phyloP scores from a whole-genome alignment of 2,329 filamentous ascomycete species.

The Colletotrichum karsti region DNA sequence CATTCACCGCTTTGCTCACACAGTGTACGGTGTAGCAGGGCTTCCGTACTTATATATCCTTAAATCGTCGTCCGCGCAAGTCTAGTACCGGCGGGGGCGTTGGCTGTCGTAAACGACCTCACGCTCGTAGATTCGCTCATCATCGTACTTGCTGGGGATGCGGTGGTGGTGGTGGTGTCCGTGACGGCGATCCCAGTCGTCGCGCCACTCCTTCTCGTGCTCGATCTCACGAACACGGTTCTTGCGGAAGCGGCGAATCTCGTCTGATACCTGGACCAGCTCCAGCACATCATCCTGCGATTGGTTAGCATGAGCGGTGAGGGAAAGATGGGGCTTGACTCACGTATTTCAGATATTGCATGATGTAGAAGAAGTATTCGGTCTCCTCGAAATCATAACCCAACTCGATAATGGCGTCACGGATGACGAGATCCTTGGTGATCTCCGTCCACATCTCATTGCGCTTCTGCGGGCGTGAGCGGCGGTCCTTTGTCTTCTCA shows the following conservation, averaged over 20 bases:
- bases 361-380: constrained; percentile 88
- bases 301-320: constrained; percentile 39
- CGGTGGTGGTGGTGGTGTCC: constrained; percentile 39
- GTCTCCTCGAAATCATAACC: constrained; percentile 94
- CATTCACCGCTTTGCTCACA: not conserved
- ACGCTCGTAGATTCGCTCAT: constrained; percentile 72
- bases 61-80: constrained; percentile 2
- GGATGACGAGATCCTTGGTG: constrained; percentile 88
- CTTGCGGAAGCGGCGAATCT: constrained; percentile 74
- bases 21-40: not conserved
- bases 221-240: constrained; percentile 61
- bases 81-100: constrained; percentile 17
- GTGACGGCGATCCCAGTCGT: constrained; percentile 56
- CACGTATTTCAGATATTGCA: constrained; percentile 89
- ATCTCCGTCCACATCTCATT: constrained; percentile 95
- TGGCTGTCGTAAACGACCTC: constrained; percentile 71
- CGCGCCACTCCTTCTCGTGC: constrained; percentile 66
- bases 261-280: constrained; percentile 83
- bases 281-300: constrained; percentile 84
- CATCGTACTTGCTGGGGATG: constrained; percentile 55
- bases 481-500: constrained; percentile 63
- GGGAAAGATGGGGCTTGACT: constrained; percentile 48
- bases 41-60: not conserved
- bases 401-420: constrained; percentile 84
- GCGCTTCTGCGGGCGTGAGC: constrained; percentile 52